These are phyloP conservation scores for Rhynchospora breviuscula DNA, from an alignment of 176 grass and related monocot genomes.

Conservation along the genomic window DNA sequence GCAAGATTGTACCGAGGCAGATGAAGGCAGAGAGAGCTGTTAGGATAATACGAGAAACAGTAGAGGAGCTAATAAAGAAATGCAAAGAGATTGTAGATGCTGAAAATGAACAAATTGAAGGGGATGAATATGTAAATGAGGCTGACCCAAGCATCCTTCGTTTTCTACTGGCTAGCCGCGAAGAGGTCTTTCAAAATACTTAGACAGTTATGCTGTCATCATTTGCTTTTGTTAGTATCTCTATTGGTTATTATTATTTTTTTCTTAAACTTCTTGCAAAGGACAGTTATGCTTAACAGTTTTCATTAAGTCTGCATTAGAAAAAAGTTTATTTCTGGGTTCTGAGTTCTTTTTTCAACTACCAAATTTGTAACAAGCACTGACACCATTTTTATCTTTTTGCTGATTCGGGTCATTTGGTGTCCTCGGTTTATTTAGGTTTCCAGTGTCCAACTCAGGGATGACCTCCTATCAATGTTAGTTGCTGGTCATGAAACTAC, in stretches of 20 bases:
- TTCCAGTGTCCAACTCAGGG: slow-evolving; percentile 74
- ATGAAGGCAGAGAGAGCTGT: slow-evolving; percentile 89
- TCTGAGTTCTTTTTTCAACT: background rate
- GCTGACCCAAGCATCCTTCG: slow-evolving; percentile 92
- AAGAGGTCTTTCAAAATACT: slow-evolving; percentile 58
- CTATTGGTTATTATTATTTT: background rate
- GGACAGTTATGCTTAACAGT: slow-evolving; percentile 44
- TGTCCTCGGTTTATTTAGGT: slow-evolving; percentile 42
- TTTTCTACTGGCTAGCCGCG: slow-evolving; percentile 84
- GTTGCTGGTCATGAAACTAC: slow-evolving; percentile 99
- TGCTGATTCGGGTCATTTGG: background rate
- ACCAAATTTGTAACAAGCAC: background rate
- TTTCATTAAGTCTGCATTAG: slow-evolving; percentile 11
- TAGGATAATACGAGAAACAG: slow-evolving; percentile 62
- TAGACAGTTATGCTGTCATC: slow-evolving; percentile 4
- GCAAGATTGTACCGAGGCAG: slow-evolving; percentile 93
- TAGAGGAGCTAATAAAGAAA: slow-evolving; percentile 76
- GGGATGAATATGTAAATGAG: slow-evolving; percentile 96
- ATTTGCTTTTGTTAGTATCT: slow-evolving; percentile 20
- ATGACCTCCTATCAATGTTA: slow-evolving; percentile 97
- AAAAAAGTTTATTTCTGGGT: background rate
- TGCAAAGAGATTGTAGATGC: slow-evolving; percentile 94
- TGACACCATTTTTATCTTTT: background rate
- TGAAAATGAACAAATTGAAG: slow-evolving; percentile 89
- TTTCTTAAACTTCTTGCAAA: background rate